phyloP scores from a whole-genome alignment of 2,329 filamentous ascomycete species.

The Cylindrodendrum hubeiense region DNA sequence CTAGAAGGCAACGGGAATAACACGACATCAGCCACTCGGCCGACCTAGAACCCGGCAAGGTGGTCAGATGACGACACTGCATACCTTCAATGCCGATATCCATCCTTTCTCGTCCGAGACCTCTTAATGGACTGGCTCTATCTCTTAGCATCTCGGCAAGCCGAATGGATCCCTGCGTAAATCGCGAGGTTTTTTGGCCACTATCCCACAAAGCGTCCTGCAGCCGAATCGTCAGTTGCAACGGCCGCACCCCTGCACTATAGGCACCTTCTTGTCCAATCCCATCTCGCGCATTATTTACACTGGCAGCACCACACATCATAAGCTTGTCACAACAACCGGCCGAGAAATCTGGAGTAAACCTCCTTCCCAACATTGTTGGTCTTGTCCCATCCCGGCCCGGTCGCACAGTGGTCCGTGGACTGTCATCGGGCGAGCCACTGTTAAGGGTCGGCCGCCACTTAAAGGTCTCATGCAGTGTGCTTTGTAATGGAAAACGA shows the following conservation, averaged over 20 bases:
- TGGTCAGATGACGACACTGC: slow-evolving; percentile 24
- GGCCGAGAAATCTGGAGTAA: not conserved
- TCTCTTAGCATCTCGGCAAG: slow-evolving; percentile 17
- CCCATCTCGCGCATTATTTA: not conserved
- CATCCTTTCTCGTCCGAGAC: slow-evolving; percentile 2
- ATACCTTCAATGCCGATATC: slow-evolving; percentile 22
- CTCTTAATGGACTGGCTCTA: not conserved
- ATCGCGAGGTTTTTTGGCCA: slow-evolving; percentile 18
- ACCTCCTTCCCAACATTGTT: not conserved
- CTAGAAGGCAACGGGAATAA: slow-evolving; percentile 30
- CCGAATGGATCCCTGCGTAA: slow-evolving; percentile 10
- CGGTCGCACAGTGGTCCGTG: not conserved
- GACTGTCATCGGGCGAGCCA: not conserved
- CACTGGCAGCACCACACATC: slow-evolving; percentile 3
- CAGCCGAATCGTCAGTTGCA: slow-evolving; percentile 1
- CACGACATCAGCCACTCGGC: slow-evolving; percentile 1
- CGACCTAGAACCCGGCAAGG: slow-evolving; percentile 5
- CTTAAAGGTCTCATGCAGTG: not conserved
- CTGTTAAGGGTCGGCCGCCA: slow-evolving; percentile 16
- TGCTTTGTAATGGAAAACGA: not conserved
- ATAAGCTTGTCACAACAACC: slow-evolving; percentile 12
- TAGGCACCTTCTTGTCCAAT: slow-evolving; percentile 19
- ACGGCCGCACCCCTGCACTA: not conserved
- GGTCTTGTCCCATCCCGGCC: slow-evolving; percentile 2
- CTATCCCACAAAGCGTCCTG: not conserved